These are phyloP conservation scores for Mycosphaerella sp. DNA, from an alignment of 2,329 filamentous ascomycete species.

Conservation along the genomic window DNA sequence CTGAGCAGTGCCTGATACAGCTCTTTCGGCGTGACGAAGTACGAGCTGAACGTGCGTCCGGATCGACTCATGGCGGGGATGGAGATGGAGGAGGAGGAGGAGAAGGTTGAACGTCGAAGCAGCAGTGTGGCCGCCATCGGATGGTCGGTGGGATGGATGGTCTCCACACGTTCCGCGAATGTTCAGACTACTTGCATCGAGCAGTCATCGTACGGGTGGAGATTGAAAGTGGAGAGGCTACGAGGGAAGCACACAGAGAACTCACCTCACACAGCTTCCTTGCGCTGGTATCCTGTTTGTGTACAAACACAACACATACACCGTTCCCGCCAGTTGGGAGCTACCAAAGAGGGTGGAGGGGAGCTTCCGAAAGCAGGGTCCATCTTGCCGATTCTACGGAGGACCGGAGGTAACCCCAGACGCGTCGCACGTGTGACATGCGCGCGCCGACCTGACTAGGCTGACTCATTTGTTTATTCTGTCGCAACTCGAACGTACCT, in stretches of 20 bases:
- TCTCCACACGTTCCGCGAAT: conserved; percentile 3
- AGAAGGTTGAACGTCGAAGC: conserved; percentile 1
- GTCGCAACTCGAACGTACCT: neutral
- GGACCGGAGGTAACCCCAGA: neutral
- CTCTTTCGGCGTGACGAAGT: conserved; percentile 79
- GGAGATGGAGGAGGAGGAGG: neutral
- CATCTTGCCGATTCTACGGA: neutral
- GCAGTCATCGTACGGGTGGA: conserved; percentile 3
- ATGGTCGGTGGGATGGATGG: neutral
- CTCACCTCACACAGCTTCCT: neutral
- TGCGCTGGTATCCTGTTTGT: neutral
- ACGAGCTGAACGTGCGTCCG: conserved; percentile 58
- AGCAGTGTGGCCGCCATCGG: conserved; percentile 7
- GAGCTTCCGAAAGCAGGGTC: neutral
- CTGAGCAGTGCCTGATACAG: conserved; percentile 74
- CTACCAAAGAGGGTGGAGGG: neutral
- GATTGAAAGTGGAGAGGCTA: conserved; percentile 1
- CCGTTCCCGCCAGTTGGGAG: conserved; percentile 1
- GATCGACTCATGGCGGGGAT: conserved; percentile 32
- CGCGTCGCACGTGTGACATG: neutral
- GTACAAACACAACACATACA: neutral
- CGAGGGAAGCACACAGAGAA: neutral
- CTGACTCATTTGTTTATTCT: neutral
- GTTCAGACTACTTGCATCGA: conserved; percentile 3
- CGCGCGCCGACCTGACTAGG: too few relatives aligned